Conservation (phyloP, 106 monocot genomes). For the Dendrobium chrysotoxum region DNA sequence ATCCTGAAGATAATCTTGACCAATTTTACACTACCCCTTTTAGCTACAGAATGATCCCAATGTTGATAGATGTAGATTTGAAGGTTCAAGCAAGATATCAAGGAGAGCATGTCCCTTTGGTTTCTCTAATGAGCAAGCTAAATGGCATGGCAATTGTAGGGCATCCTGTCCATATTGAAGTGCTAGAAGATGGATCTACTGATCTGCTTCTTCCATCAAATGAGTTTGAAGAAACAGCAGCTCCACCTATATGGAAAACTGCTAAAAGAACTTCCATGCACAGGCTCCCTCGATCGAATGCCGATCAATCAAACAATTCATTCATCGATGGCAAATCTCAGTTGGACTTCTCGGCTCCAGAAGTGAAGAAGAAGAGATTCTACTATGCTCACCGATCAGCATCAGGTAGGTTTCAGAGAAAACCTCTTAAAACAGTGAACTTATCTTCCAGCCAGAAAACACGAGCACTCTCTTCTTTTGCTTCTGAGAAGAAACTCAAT, state of each 20-base stretch:
- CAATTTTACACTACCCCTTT: slow-evolving; percentile 9
- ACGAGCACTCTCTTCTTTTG: slow-evolving; percentile 51
- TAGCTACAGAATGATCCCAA: slow-evolving; percentile 6
- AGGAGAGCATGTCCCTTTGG: slow-evolving; percentile 77
- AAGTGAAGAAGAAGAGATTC: slow-evolving; percentile 9
- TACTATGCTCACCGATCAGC: neutral
- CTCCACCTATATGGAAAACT: slow-evolving; percentile 55
- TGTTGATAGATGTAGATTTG: slow-evolving; percentile 38
- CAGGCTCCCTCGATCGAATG: slow-evolving; percentile 50
- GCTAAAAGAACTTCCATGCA: slow-evolving; percentile 72
- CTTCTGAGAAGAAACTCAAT: slow-evolving; percentile 15
- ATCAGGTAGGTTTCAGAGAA: slow-evolving; percentile 28
- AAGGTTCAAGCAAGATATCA: slow-evolving; percentile 68
- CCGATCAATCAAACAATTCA: neutral
- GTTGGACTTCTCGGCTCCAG: neutral
- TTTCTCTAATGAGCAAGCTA: slow-evolving; percentile 80
- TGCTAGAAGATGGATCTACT: slow-evolving; percentile 56
- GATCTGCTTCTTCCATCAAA: slow-evolving; percentile 16
- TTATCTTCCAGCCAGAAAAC: slow-evolving; percentile 49
- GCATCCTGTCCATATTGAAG: slow-evolving; percentile 68
- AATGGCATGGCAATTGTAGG: slow-evolving; percentile 92
- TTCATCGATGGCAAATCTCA: neutral
- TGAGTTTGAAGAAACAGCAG: slow-evolving; percentile 19
- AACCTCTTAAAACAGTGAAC: slow-evolving; percentile 30
- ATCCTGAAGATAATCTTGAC: slow-evolving; percentile 7